phyloP scores from a whole-genome alignment of 2,329 filamentous ascomycete species.

The Aspergillus calidoustus region DNA sequence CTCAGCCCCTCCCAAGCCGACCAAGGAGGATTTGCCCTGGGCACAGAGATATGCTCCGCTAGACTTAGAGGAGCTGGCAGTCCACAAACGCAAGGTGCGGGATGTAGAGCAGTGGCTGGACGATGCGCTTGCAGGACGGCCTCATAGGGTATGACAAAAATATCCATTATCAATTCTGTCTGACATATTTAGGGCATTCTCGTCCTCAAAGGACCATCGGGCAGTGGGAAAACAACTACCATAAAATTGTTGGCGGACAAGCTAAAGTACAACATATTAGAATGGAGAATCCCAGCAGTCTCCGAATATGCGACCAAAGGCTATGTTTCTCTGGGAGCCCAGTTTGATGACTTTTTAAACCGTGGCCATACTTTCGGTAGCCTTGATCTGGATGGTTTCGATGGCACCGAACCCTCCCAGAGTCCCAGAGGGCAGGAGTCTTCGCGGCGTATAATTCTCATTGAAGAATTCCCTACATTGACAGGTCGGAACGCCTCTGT shows the following conservation, averaged over 20 bases:
- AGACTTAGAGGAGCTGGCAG: conserved; percentile 80
- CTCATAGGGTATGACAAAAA: conserved; percentile 40
- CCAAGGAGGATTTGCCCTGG: conserved; percentile 73
- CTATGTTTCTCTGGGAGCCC: conserved; percentile 71
- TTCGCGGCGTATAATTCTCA: conserved; percentile 63
- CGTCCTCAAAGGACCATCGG: conserved; percentile 86
- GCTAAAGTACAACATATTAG: conserved; percentile 76
- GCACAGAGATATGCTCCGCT: conserved; percentile 79
- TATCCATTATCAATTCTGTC: conserved; percentile 4
- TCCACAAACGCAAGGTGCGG: conserved; percentile 90
- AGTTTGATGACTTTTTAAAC: conserved; percentile 91
- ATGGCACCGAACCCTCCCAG: conserved; percentile 9
- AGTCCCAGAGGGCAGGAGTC: conserved; percentile 5
- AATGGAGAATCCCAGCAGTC: conserved; percentile 85
- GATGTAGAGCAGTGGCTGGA: conserved; percentile 86
- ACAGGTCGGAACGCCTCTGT: conserved; percentile 68
- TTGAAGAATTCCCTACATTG: conserved; percentile 83
- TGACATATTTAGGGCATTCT: conserved; percentile 67
- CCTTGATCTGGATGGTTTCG: conserved; percentile 55
- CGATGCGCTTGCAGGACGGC: conserved; percentile 67
- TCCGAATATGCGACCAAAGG: conserved; percentile 64
- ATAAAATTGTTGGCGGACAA: conserved; percentile 75
- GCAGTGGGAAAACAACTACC: conserved; percentile 91
- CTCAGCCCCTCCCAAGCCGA: conserved; percentile 16
- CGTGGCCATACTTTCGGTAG: conserved; percentile 80